phyloP scores from a whole-genome alignment of 2,329 filamentous ascomycete genomes.

The Xylariaceae sp. region DNA sequence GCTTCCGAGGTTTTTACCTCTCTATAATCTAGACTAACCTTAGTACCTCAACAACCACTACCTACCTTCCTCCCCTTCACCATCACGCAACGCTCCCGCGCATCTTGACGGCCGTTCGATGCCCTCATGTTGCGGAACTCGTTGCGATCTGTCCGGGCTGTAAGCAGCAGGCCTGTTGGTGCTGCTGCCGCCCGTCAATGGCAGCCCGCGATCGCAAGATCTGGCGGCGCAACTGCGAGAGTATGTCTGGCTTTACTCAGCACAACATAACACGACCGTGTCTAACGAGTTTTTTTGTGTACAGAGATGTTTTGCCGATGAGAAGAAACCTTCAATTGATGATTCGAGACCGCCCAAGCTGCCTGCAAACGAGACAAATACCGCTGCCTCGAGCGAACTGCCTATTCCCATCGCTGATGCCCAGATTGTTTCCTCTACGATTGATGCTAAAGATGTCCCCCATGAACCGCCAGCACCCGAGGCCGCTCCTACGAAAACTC shows the following conservation, averaged over 20 bases:
- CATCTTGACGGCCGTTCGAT: conserved; percentile 43
- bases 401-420: conserved; percentile 47
- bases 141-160: conserved; percentile 67
- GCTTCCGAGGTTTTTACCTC: conserved; percentile 41
- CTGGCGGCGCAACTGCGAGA: conserved; percentile 46
- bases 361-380: conserved; percentile 60
- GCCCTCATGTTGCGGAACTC: conserved; percentile 73
- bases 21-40: conserved; percentile 16
- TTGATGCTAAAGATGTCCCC: conserved; percentile 48
- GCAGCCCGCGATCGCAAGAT: conserved; percentile 52
- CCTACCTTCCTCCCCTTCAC: conserved; percentile 9
- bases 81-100: conserved; percentile 32
- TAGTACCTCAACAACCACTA: conserved; percentile 27
- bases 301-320: conserved; percentile 64
- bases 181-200: conserved; percentile 64
- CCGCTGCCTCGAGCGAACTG: conserved; percentile 52
- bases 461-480: conserved; percentile 49
- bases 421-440: conserved; percentile 46
- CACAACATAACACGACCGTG: no score
- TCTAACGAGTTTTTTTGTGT: no score
- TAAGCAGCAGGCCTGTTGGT: conserved; percentile 60
- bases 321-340: conserved; percentile 56
- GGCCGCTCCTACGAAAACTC: conserved; percentile 35
- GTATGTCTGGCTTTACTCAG: conserved; percentile 45
- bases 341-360: conserved; percentile 57